These are phyloP conservation scores for Colletotrichum spaethianum DNA, from an alignment of 2,329 filamentous ascomycete species.

Conservation along the genomic window DNA sequence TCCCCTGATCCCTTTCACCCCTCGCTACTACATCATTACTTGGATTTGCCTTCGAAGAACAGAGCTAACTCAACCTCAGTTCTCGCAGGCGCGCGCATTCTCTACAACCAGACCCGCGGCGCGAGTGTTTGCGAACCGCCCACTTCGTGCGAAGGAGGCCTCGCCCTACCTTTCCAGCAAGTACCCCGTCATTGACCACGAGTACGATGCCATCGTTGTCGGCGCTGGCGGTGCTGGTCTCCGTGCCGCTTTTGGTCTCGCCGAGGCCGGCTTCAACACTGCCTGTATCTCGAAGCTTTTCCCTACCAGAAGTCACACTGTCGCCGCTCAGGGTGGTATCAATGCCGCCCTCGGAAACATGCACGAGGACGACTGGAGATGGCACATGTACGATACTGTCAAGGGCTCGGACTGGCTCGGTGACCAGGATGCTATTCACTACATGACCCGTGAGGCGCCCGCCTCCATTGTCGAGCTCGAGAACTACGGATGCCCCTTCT, in stretches of 20 bases:
- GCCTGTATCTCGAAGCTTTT: slow-evolving; percentile 91
- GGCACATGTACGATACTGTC: slow-evolving; percentile 99
- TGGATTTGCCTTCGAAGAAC: background rate
- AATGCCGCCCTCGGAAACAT: slow-evolving; percentile 94
- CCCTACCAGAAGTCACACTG: slow-evolving; percentile 87
- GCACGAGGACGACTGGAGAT: slow-evolving; percentile 98
- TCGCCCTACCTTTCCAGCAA: slow-evolving; percentile 88
- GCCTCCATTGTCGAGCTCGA: slow-evolving; percentile 94
- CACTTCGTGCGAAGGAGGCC: slow-evolving; percentile 93
- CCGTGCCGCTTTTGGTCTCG: slow-evolving; percentile 87
- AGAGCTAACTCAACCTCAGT: slow-evolving; percentile 58
- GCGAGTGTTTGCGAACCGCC: slow-evolving; percentile 87
- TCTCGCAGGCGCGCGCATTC: slow-evolving; percentile 83
- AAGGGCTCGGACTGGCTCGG: slow-evolving; percentile 98
- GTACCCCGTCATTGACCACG: slow-evolving; percentile 97
- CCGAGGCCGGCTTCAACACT: slow-evolving; percentile 91
- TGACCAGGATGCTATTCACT: slow-evolving; percentile 97
- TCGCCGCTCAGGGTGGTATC: slow-evolving; percentile 87
- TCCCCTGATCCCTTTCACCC: slow-evolving; percentile 22
- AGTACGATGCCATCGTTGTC: slow-evolving; percentile 97
- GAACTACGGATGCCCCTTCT: slow-evolving; percentile 98
- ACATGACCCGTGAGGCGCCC: slow-evolving; percentile 97
- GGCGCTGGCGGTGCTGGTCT: slow-evolving; percentile 87
- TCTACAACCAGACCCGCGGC: slow-evolving; percentile 88
- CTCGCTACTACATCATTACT: background rate